A percentile compares a stretch with the other conserved stretches of the same genome.
phyloP scores from a whole-genome alignment of 495 filamentous ascomycete species.

The Glonium stellatum region DNA sequence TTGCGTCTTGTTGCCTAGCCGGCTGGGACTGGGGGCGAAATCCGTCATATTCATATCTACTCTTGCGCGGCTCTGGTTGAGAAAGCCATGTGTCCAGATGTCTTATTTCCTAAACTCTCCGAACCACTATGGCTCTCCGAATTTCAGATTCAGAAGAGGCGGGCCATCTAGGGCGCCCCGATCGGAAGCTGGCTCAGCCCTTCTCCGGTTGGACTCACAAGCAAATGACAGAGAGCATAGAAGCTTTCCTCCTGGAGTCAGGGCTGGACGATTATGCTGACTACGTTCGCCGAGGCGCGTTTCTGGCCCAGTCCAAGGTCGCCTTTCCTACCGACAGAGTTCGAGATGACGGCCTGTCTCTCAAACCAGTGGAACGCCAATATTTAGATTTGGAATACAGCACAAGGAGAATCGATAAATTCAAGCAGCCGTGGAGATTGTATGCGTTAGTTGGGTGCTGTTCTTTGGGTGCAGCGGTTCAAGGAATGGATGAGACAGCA shows the following conservation, averaged over 20 bases:
- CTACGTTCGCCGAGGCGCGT: conserved; percentile 16
- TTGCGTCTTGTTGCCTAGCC: too few relatives aligned
- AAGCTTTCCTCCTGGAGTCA: conserved; percentile 10
- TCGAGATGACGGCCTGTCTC: conserved; percentile 8
- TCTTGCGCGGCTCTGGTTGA: too few relatives aligned
- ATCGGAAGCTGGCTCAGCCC: conserved; percentile 12
- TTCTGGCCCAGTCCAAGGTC: conserved; percentile 13
- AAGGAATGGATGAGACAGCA: conserved; percentile 16
- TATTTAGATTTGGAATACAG: conserved; percentile 13
- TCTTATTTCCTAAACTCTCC: not conserved
- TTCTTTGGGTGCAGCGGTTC: conserved; percentile 15
- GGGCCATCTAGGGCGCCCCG: conserved; percentile 5
- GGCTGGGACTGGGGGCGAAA: too few relatives aligned
- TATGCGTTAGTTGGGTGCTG: conserved; percentile 13
- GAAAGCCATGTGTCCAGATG: too few relatives aligned
- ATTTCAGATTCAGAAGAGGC: not conserved
- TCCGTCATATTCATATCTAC: too few relatives aligned
- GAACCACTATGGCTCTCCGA: conserved; percentile 4
- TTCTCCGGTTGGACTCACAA: conserved; percentile 17
- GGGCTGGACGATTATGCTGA: conserved; percentile 13
- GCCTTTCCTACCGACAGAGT: conserved; percentile 8
- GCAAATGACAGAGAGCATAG: conserved; percentile 9
- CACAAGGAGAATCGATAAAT: conserved; percentile 13
- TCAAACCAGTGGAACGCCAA: conserved; percentile 9
- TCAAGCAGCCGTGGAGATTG: conserved; percentile 19